These are phyloP conservation scores for Coprinopsis sp. DNA, from an alignment of 768 basidiomycete genomes.

Conservation along the genomic window DNA sequence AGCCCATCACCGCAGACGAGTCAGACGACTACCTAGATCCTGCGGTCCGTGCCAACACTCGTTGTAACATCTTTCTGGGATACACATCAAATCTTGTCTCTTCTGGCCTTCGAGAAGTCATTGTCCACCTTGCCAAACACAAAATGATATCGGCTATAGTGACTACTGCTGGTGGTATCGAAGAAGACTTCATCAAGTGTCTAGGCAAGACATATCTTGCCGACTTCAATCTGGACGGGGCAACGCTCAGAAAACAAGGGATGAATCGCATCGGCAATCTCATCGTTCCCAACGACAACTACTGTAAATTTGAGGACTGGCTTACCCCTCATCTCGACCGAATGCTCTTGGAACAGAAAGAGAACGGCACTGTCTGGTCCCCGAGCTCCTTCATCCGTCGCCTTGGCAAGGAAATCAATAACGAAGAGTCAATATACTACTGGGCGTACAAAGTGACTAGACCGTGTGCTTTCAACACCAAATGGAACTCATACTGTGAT, in stretches of 20 bases:
- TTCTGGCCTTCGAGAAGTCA: conserved; percentile 90
- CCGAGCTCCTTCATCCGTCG: conserved; percentile 92
- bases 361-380: conserved; percentile 69
- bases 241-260: conserved; percentile 79
- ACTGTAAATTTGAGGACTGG: conserved; percentile 99
- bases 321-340: conserved; percentile 87
- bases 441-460: conserved; percentile 96
- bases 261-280: conserved; percentile 98
- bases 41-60: conserved; percentile 60
- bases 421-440: conserved; percentile 97
- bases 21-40: conserved; percentile 58
- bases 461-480: conserved; percentile 13
- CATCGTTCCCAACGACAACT: conserved; percentile 95
- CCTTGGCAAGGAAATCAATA: conserved; percentile 94
- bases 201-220: conserved; percentile 94
- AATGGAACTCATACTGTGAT: conserved; percentile 13
- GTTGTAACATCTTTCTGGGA: conserved; percentile 89
- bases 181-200: conserved; percentile 99
- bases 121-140: conserved; percentile 90
- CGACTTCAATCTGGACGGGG: conserved; percentile 89
- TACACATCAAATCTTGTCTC: conserved; percentile 99
- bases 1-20: conserved; percentile 68
- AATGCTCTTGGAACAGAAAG: conserved; percentile 87
- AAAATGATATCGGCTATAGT: conserved; percentile 86
- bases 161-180: conserved; percentile 96